Base-by-base conservation (phyloP, 805 yeast species). In the Gaillardinia entomophila region DNA sequence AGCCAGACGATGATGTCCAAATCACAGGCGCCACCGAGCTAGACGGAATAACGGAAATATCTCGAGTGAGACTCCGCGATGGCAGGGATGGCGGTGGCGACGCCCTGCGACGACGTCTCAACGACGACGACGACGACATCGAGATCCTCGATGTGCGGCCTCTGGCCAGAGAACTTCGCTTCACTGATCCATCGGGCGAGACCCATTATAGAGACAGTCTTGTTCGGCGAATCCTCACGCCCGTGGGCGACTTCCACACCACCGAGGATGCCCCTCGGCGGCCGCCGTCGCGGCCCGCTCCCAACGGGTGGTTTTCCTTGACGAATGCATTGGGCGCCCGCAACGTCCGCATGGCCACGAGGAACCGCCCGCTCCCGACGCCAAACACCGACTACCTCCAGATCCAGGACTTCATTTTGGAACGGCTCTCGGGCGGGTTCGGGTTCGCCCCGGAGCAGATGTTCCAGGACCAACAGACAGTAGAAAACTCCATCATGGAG, bases 401-500 rank as follows among this genome's bases (percentile, higher is more conserved):
- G 8, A 19, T 19, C 22, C 22, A 19, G 6, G 22, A 10, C 6
- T 10, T 19, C 10, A 6, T 13, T 6, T n/a, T n/a, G n/a, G n/a
- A n/a, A n/a, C n/a, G n/a, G n/a, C n/a, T n/a, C n/a, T n/a, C n/a
- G n/a, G n/a, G n/a, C n/a, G n/a, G n/a, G n/a, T n/a, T n/a, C n/a
- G n/a, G n/a, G n/a, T n/a, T n/a, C n/a, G n/a, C n/a, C n/a, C n/a
- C n/a, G n/a, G 25, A 23, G 25, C 25, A 23, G 25, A n/a, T n/a
- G n/a, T 23, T 23, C 25, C 25, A 23, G 25, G 5, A 6, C 13
- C 25, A 6, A 6, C 25, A 8, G 12, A 46, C 36, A 15, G 38
- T 54, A 6, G 60, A 56, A 27, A 42, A 46, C 22, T 47, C 62
- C 4, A 61, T 61, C n/a, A 51, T 66, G 59, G 59, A 51, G 28